Evolutionary conservation across 1,284 basidiomycete genomes (phyloP).

Genomic region (Melanopsichium pennsylvanicum): DNA sequence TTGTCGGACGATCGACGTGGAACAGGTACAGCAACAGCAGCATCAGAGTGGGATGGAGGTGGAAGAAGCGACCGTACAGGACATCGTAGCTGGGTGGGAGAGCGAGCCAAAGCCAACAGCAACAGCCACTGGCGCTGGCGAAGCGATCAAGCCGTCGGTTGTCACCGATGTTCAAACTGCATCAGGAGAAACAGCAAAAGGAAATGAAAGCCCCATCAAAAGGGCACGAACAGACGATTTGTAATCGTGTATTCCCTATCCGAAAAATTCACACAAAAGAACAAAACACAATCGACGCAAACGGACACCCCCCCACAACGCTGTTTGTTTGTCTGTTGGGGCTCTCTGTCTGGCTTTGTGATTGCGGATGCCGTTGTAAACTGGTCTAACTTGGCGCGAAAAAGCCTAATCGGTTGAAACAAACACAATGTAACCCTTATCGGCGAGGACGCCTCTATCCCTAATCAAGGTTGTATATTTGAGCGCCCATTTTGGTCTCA

Average conservation of each 20-base stretch:
- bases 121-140: not conserved
- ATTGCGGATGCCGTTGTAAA: no score
- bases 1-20: constrained; percentile 19
- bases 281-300: no score
- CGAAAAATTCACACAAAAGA: no score
- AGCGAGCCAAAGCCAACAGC: no score
- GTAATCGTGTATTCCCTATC: no score
- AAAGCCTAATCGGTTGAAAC: constrained; percentile 7
- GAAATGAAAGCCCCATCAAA: constrained; percentile 35
- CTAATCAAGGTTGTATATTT: constrained; percentile 58
- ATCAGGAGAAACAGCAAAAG: constrained; percentile 3
- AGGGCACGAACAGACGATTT: constrained; percentile 32
- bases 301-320: not conserved
- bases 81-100: not conserved
- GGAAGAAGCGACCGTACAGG: not conserved
- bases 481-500: constrained; percentile 49
- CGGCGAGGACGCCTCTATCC: constrained; percentile 54
- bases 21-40: not conserved
- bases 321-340: not conserved
- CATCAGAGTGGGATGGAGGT: constrained; percentile 8
- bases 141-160: not conserved
- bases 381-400: not conserved
- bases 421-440: constrained; percentile 48
- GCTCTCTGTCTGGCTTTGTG: constrained; percentile 1
- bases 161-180: constrained; percentile 1